These are phyloP conservation scores for Cladophialophora psammophila DNA, from an alignment of 2,329 filamentous ascomycete species.

Conservation along the genomic window DNA sequence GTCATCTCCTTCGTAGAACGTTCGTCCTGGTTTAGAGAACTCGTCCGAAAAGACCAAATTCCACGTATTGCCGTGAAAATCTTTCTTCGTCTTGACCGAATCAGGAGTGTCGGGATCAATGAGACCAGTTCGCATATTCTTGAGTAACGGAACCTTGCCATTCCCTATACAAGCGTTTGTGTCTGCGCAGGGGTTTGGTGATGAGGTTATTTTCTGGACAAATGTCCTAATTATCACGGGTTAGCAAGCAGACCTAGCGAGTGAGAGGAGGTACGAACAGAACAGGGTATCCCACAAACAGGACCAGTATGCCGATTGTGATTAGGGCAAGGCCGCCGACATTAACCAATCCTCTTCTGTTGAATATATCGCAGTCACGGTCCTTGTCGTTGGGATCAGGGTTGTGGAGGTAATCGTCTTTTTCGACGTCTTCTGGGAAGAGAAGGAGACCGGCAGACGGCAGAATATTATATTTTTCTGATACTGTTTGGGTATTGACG, in stretches of 20 bases:
- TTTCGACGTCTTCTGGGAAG: conserved; percentile 76
- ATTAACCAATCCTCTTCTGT: conserved; percentile 68
- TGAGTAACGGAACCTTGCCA: conserved; percentile 60
- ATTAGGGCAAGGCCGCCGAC: conserved; percentile 68
- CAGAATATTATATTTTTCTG: conserved; percentile 75
- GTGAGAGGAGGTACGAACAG: conserved; percentile 60
- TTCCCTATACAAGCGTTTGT: conserved; percentile 60
- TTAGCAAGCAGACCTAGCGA: conserved; percentile 36
- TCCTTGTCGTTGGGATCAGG: conserved; percentile 70
- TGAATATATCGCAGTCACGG: conserved; percentile 70
- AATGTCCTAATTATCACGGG: conserved; percentile 59
- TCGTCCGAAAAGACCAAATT: conserved; percentile 76
- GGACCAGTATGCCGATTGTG: conserved; percentile 65
- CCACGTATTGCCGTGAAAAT: conserved; percentile 66
- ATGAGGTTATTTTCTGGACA: conserved; percentile 55
- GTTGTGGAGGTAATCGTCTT: conserved; percentile 75
- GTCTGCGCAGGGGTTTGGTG: conserved; percentile 46
- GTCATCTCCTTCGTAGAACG: conserved; percentile 75
- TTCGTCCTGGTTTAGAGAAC: conserved; percentile 71
- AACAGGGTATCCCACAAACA: conserved; percentile 75
- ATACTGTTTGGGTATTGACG: conserved; percentile 75
- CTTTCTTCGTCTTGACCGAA: conserved; percentile 62
- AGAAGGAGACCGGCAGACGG: conserved; percentile 71
- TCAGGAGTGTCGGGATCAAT: conserved; percentile 73
- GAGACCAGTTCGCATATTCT: conserved; percentile 66